These are phyloP conservation scores for Pestalotiopsis sp. DNA, from an alignment of 2,329 filamentous ascomycete genomes.

Conservation along the genomic window DNA sequence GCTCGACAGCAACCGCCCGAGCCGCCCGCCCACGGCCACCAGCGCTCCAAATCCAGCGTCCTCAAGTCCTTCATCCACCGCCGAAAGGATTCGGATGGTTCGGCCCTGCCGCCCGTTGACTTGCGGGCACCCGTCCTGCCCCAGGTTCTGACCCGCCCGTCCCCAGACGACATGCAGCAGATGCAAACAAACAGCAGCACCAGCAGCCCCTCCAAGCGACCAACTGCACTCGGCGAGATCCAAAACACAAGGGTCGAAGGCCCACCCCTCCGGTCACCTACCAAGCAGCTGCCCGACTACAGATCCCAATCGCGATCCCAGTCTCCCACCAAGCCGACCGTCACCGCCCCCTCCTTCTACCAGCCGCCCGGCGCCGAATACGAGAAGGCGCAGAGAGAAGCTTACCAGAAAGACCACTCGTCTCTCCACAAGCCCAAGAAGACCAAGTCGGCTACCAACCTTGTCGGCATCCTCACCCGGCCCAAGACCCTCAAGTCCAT, in stretches of 20 bases:
- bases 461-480: slow-evolving; percentile 74
- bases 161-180: slow-evolving; percentile 24
- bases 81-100: slow-evolving; percentile 46
- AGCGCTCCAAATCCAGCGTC: slow-evolving; percentile 49
- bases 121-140: slow-evolving; percentile 21
- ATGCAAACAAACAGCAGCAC: slow-evolving; percentile 3
- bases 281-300: slow-evolving; percentile 18
- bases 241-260: slow-evolving; percentile 49
- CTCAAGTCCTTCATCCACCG: slow-evolving; percentile 51
- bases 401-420: slow-evolving; percentile 34
- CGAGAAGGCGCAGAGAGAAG: slow-evolving; percentile 29
- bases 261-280: slow-evolving; percentile 24
- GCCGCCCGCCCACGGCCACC: slow-evolving; percentile 27
- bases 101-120: slow-evolving; percentile 30
- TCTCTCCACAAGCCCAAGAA: slow-evolving; percentile 70
- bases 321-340: slow-evolving; percentile 30
- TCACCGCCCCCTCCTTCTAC: slow-evolving; percentile 33
- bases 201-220: slow-evolving; percentile 37
- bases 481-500: slow-evolving; percentile 70
- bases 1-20: slow-evolving; percentile 7
- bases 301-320: slow-evolving; percentile 13
- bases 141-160: slow-evolving; percentile 25
- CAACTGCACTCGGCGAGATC: slow-evolving; percentile 54
- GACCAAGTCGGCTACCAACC: slow-evolving; percentile 79
- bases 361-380: slow-evolving; percentile 39